Base-by-base conservation (phyloP, 306 rosid genomes). In the Casuarina glauca region DNA sequence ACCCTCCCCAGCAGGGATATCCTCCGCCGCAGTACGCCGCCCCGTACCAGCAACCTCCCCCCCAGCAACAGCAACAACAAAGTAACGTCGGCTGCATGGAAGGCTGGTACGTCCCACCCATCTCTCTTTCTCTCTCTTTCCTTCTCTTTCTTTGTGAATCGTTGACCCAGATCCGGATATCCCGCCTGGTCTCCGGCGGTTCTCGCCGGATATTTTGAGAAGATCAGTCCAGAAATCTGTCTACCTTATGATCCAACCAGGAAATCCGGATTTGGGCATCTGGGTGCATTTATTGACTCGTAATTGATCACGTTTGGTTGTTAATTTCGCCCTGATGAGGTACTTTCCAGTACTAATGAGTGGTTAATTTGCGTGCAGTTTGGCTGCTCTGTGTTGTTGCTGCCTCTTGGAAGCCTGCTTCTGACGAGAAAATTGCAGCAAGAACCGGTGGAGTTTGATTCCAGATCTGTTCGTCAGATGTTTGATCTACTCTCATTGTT, bases 371-470 rank as follows among this genome's bases (percentile, higher is more conserved):
- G 79, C 73, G 66, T 88, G 83, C 86, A 95, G 98, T 75, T 86
- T 95, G 96, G 98, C 98, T 88, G 98, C 95, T 78, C 81, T 95
- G 67, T 95, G 98, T 85, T 95, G 98, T 62, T 95, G 98, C 77
- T 95, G 98, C 76, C 86, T 95, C 62, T 78, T 95, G 84, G 98
- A 95, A 2, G 98, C 95, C 6, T 91, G 97, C 91, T 95, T 95
- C 83, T 95, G 86, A 88, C 70, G 74, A 57, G 71, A 60, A n/a
- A 17, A 32, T 17, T 72, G 77, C 64, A 71, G 84, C 58, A 35
- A 82, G 20, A 83, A 44, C 32, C 32, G 32, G 32, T 84, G 84
- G 79, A 71, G 66, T 69, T 1, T 10, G 74, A 26, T 26, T 69
- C n/a, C 32, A 26, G 32, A 3, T 39, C 26, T 64, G 41, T 64